Conservation (phyloP, 2,329 filamentous ascomycete genomes). For the Fusarium domesticum region DNA sequence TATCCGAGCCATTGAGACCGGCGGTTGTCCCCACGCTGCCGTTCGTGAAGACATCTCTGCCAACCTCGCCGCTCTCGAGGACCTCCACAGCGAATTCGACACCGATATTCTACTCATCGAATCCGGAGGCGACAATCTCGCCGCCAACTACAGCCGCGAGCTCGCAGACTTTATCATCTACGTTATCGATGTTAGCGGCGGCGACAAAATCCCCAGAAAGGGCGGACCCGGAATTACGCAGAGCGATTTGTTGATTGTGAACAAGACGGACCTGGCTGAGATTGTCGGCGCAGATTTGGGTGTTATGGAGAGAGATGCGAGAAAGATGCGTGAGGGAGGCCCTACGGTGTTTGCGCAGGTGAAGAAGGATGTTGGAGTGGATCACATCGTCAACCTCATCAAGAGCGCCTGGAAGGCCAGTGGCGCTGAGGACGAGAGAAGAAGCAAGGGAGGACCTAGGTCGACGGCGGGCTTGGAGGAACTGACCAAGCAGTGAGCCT, state of each 20-base stretch:
- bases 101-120: conserved; percentile 90
- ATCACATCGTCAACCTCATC: conserved; percentile 84
- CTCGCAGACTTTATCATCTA: conserved; percentile 98
- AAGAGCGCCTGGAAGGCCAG: conserved; percentile 89
- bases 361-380: conserved; percentile 83
- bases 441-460: conserved; percentile 53
- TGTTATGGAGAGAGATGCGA: conserved; percentile 92
- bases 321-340: conserved; percentile 92
- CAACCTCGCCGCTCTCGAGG: conserved; percentile 89
- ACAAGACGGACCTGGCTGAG: conserved; percentile 94
- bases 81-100: conserved; percentile 76
- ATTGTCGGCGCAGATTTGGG: conserved; percentile 83
- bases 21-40: conserved; percentile 93
- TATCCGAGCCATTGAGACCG: conserved; percentile 95
- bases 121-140: conserved; percentile 92
- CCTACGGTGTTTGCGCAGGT: conserved; percentile 96
- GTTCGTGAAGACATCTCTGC: conserved; percentile 95
- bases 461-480: conserved; percentile 55
- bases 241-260: conserved; percentile 88
- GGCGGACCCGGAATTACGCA: conserved; percentile 96
- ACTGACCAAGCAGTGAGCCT: conserved; percentile 28
- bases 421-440: conserved; percentile 66
- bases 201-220: conserved; percentile 95
- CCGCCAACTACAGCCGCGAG: conserved; percentile 93
- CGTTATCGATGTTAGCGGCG: conserved; percentile 94